Evolutionary conservation across 441 rosid genomes (phyloP), one percentile per base, ranked within the genome.

Genomic region (Metrosideros polymorpha): DNA sequence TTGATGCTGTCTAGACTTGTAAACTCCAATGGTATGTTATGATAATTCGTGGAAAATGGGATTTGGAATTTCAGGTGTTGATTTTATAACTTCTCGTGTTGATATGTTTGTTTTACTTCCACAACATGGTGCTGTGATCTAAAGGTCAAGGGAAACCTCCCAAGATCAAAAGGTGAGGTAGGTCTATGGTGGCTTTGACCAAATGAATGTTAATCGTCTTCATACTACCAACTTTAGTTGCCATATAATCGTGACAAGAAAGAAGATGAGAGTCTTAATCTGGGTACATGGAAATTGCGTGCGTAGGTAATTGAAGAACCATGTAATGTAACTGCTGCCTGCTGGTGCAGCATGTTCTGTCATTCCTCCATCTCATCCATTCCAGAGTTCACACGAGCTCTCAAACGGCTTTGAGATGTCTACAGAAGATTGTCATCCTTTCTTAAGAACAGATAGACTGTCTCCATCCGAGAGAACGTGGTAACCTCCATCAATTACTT

Each of bases 51-150:
- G 79, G 79, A 22, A 25, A 71, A 71, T 39, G 79, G 79, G 15
- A 71, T 71, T 39, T 6, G 79, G 17, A 71, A 39, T 8, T 0
- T 3, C 27, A 1, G 47, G 22, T 22, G 27, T 71, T 24, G 79
- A 71, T 6, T 6, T 22, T 4, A 4, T 35, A 9, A 66, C 14
- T 10, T 12, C n/a, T 71, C 47, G 79, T 22, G 79, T 9, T 71
- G 49, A 39, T 39, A 0, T 24, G 47, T 19, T 19, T 2, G 52
- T 24, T 14, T 35, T 25, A 71, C 0, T 71, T 71, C 79, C 79
- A 22, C 10, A 39, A 0, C 17, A 39, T 6, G n/a, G 79, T 22
- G 49, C 10, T 0, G n/a, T 9, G 79, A 42, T 35, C 0, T 22
- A 24, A 0, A 39, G 45, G 47, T 22, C 39, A 59, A 15, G 39